phyloP scores from a whole-genome alignment of 2,329 filamentous ascomycete species.

The Phialophora verrucosa region DNA sequence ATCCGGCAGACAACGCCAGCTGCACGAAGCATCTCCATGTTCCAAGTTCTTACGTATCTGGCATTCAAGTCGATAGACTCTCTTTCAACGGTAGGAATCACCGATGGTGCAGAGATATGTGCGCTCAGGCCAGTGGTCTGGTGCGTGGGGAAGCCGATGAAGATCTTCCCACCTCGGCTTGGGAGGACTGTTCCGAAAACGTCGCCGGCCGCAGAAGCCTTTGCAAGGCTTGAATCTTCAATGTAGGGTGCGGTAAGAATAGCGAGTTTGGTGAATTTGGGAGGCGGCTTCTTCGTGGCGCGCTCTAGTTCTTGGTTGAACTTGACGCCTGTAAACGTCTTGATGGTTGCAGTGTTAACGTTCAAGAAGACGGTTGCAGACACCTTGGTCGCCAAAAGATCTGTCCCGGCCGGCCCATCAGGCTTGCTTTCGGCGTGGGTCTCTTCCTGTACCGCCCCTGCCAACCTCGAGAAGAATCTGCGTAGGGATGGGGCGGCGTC shows the following conservation, averaged over 20 bases:
- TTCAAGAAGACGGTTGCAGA: conserved; percentile 85
- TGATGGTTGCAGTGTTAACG: conserved; percentile 81
- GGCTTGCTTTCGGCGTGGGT: conserved; percentile 49
- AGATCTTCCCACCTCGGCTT: conserved; percentile 86
- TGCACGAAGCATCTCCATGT: conserved; percentile 87
- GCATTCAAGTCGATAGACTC: conserved; percentile 97
- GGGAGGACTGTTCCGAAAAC: conserved; percentile 91
- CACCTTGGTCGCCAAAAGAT: conserved; percentile 66
- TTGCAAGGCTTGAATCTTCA: conserved; percentile 45
- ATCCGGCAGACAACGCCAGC: conserved; percentile 89
- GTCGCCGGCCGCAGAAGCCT: conserved; percentile 56
- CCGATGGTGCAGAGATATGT: conserved; percentile 92
- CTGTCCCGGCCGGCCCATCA: conserved; percentile 58
- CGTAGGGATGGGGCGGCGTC: conserved; percentile 67
- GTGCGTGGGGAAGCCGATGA: conserved; percentile 96
- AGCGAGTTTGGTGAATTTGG: conserved; percentile 82
- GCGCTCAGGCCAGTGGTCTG: conserved; percentile 94
- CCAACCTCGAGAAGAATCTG: conserved; percentile 81
- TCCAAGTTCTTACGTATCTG: conserved; percentile 93
- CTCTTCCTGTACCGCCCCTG: conserved; percentile 51
- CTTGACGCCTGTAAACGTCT: conserved; percentile 72
- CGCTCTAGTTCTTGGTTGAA: conserved; percentile 88
- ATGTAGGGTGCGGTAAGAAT: conserved; percentile 92
- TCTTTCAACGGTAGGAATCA: conserved; percentile 95
- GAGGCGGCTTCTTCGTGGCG: conserved; percentile 95